Base-by-base conservation (phyloP, 2,329 filamentous ascomycete genomes). In the Verticillium alfalfae region DNA sequence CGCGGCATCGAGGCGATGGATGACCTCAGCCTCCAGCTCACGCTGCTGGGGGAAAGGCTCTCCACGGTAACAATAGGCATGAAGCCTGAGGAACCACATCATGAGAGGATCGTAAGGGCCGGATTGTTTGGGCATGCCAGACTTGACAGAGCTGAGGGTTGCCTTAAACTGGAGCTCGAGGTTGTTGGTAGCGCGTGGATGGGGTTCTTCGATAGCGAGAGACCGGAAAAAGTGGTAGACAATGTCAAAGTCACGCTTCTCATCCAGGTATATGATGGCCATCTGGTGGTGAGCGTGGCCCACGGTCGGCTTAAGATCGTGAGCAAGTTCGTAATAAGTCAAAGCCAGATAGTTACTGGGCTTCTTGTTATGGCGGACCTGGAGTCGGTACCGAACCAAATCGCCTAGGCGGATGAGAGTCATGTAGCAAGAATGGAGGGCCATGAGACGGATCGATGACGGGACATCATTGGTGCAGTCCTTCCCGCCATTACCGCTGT, bases 201-300 rank as follows among this genome's bases (percentile, higher is more conserved):
- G 88, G 5, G 93, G 92, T 49, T 88, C 81, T 59, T 87, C 82
- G 37, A 92, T 88, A 9, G 88, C 88, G 67, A 95, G 83, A 16
- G 93, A 89, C 65, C 93, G 88, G 71, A 97, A 95, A 49, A 98
- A 86, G 73, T 97, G 88, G 74, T 97, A 98, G 36, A 96, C 89
- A 10, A 92, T 88, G 64, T 92, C 87, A 58, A 98, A 84, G 71
- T 96, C 90, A 67, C 94, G 89, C 62, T 84, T 85, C 68, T 93
- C 87, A 60, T 90, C 88, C 57, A 92, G 84, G 63, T 90, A 89
- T 63, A 98, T 89, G 39, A 98, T 91, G 39, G 91, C 93, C 73
- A 95, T 87, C 74, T 98, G 95, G 70, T 99, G 94, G 70, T 96
- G 90, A 16, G 92, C 90, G 65, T 88, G 86, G 36, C 94, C 94